Conservation (phyloP, 768 basidiomycete genomes). For the Tylopilus felleus region DNA sequence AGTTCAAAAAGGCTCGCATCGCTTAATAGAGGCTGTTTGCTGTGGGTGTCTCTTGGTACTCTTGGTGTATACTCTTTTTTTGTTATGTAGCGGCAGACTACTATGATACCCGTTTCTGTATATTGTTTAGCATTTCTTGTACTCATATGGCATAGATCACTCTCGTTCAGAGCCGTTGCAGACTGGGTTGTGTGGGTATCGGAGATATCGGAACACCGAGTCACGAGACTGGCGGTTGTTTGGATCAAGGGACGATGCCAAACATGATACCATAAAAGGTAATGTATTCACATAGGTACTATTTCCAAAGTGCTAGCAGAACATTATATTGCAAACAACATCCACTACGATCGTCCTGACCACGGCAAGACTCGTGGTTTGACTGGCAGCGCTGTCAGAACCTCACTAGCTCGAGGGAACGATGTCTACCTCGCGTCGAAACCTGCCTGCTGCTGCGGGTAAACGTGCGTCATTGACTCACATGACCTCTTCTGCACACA, state of each 20-base stretch:
- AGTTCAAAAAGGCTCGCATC: not conserved
- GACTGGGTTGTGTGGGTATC: not conserved
- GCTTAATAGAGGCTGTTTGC: slow-evolving; percentile 3
- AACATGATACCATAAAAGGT: slow-evolving; percentile 16
- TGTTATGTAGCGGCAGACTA: not conserved
- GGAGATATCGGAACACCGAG: slow-evolving; percentile 4
- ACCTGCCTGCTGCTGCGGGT: slow-evolving; percentile 2
- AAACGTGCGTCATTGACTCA: slow-evolving; percentile 19
- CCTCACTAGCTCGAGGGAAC: not conserved
- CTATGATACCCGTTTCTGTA: slow-evolving; percentile 10
- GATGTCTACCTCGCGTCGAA: slow-evolving; percentile 32
- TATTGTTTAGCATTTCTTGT: not conserved
- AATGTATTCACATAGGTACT: slow-evolving; percentile 11
- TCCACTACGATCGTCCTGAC: too few species aligned
- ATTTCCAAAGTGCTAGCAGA: not conserved
- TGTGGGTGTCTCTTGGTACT: not conserved
- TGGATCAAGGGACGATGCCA: slow-evolving; percentile 8
- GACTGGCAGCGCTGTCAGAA: not conserved
- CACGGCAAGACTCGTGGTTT: not conserved
- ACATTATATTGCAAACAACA: not conserved
- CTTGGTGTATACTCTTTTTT: not conserved
- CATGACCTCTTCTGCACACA: slow-evolving; percentile 6
- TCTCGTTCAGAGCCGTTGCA: not conserved
- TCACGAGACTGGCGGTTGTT: slow-evolving; percentile 13
- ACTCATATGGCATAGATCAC: not conserved